A percentile compares a stretch with the other conserved stretches of the same genome.
These are phyloP conservation scores for Meira miltonrushii DNA, from an alignment of 1,284 basidiomycete genomes.

Conservation along the genomic window DNA sequence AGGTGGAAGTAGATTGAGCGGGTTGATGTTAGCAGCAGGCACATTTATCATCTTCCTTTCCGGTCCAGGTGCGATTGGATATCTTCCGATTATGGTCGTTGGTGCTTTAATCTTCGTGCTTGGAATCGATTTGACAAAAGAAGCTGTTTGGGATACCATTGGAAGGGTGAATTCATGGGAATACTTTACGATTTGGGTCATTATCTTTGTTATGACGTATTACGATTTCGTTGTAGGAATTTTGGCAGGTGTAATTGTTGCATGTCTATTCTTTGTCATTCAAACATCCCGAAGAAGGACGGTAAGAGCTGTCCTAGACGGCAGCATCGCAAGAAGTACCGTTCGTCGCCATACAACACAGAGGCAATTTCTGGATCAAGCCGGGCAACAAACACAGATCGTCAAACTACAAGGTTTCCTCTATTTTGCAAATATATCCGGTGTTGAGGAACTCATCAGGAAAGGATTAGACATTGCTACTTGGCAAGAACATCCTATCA, in stretches of 20 bases:
- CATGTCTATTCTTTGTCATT: slow-evolving; percentile 92
- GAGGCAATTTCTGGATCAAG: slow-evolving; percentile 79
- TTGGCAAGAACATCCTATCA: slow-evolving; percentile 75
- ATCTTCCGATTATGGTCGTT: slow-evolving; percentile 53
- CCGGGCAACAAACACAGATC: slow-evolving; percentile 85
- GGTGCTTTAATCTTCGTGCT: slow-evolving; percentile 90
- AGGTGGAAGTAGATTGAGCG: slow-evolving; percentile 75
- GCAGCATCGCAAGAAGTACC: slow-evolving; percentile 63
- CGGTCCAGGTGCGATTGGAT: slow-evolving; percentile 62
- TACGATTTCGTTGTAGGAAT: slow-evolving; percentile 80
- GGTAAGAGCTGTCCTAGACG: slow-evolving; percentile 46
- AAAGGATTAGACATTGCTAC: slow-evolving; percentile 67
- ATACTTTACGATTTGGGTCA: slow-evolving; percentile 59
- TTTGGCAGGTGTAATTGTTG: slow-evolving; percentile 81
- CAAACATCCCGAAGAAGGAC: slow-evolving; percentile 70
- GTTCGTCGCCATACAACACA: slow-evolving; percentile 84
- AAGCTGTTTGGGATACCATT: slow-evolving; percentile 88
- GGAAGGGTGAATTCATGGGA: slow-evolving; percentile 63
- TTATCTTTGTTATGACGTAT: slow-evolving; percentile 67
- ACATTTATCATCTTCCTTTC: slow-evolving; percentile 71
- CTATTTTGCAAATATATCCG: slow-evolving; percentile 91
- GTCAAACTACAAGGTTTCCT: slow-evolving; percentile 78
- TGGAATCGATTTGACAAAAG: slow-evolving; percentile 88
- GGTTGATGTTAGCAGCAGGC: slow-evolving; percentile 75
- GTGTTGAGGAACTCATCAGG: slow-evolving; percentile 73